phyloP scores from a whole-genome alignment of 83 land plant species.

The Thuja plicata region DNA sequence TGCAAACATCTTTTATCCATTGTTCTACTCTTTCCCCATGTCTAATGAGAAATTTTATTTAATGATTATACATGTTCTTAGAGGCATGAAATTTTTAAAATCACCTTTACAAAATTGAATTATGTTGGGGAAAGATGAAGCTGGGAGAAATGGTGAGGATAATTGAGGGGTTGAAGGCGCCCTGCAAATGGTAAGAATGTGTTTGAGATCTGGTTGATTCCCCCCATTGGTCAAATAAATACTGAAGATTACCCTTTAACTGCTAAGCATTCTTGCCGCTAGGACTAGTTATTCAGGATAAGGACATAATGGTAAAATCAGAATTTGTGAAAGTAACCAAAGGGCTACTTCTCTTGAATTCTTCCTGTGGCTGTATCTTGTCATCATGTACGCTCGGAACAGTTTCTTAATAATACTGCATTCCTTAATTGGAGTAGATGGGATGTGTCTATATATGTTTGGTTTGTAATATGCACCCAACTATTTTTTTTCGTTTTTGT shows the following conservation, averaged over 20 bases:
- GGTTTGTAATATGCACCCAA: not conserved
- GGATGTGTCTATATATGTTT: not conserved
- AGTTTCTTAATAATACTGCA: not conserved
- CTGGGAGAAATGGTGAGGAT: not conserved
- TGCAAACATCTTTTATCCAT: not conserved
- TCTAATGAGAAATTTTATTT: not conserved
- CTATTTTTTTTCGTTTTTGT: too few species aligned
- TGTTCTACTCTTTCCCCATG: not conserved
- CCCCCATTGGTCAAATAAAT: not conserved
- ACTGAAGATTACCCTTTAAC: not conserved
- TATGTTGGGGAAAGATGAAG: not conserved
- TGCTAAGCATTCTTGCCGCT: not conserved
- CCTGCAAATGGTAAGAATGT: not conserved
- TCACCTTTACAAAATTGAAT: not conserved
- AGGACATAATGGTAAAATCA: not conserved
- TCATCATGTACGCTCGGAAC: not conserved
- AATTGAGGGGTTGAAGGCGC: not conserved
- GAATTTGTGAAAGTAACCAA: not conserved
- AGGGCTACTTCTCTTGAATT: not conserved
- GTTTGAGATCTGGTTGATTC: not conserved
- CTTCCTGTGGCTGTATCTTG: not conserved
- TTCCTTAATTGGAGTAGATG: not conserved
- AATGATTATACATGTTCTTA: too few species aligned
- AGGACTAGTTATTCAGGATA: not conserved
- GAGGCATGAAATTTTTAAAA: too few species aligned